Evolutionary conservation across 2,329 filamentous ascomycete species (phyloP).

Genomic region (Aplosporella prunicola): DNA sequence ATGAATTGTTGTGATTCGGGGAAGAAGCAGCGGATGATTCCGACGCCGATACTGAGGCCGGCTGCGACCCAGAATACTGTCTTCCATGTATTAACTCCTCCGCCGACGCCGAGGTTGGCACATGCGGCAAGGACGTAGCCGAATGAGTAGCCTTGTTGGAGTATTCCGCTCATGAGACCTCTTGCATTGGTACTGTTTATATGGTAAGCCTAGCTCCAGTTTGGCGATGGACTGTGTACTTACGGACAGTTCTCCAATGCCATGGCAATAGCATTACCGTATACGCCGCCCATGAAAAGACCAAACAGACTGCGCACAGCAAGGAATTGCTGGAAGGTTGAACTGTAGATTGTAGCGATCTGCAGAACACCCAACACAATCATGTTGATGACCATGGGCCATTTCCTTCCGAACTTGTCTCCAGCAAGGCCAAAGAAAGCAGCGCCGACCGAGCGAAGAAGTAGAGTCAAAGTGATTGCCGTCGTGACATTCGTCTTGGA

Average conservation of each 20-base stretch:
- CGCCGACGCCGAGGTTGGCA: conserved; percentile 64
- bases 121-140: conserved; percentile 73
- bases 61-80: conserved; percentile 65
- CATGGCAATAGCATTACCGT: conserved; percentile 71
- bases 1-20: conserved; percentile 69
- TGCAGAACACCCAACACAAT: conserved; percentile 60
- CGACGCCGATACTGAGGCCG: conserved; percentile 58
- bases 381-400: conserved; percentile 77
- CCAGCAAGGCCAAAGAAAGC: conserved; percentile 66
- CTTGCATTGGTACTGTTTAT: conserved; percentile 45
- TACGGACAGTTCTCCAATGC: conserved; percentile 63
- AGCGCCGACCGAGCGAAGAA: conserved; percentile 66
- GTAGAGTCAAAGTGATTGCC: conserved; percentile 65
- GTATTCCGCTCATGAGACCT: conserved; percentile 71
- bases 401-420: conserved; percentile 73
- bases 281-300: conserved; percentile 72
- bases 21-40: conserved; percentile 57
- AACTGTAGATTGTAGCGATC: conserved; percentile 67
- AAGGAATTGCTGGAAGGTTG: conserved; percentile 64
- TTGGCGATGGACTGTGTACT: conserved; percentile 20
- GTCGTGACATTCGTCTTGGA: conserved; percentile 63
- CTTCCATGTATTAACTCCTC: conserved; percentile 57
- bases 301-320: conserved; percentile 65
- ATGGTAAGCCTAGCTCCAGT: conserved; percentile 15
- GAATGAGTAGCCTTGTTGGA: conserved; percentile 74